Base-by-base conservation (phyloP, 352 stramenopile genomes). In the Pythium grandisporangium region DNA sequence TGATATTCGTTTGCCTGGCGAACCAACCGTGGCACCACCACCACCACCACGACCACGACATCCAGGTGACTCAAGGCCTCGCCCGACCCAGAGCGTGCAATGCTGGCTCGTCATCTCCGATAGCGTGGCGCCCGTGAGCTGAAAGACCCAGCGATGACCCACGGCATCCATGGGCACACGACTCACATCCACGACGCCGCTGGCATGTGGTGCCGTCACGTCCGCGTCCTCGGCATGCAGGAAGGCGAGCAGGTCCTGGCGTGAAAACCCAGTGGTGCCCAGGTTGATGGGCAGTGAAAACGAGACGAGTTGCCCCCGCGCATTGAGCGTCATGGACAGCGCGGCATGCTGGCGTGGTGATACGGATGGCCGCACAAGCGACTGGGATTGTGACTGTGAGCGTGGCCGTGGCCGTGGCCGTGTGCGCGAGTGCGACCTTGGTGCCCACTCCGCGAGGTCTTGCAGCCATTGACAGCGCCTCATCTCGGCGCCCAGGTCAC, bases 261-360 rank as follows among this genome's bases (percentile, higher is more conserved):
- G 46, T 6, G 49, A 70, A 35, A 85, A 83, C 11, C 44, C 46
- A n/a, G 29, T 7, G 0, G 69, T 73, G 2, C 43, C 46, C 1
- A 82, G 24, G 34, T 85, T 85, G 3, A 85, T 16, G 3, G 72
- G 69, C 39, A 81, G 66, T 0, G 69, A 85, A 24, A 81, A 77
- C 1, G 61, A 51, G 3, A 63, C 51, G 21, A 85, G 53, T 11
- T 75, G 63, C 0, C 72, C 72, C 22, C 72, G 53, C 3, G 57
- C 51, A 22, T 59, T 79, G 2, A 85, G 42, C 22, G 69, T 85
- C 22, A 85, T 32, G 7, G 68, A 76, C 19, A 71, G 27, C 5
- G 48, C 53, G 44, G 10, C 8, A 14, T 32, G 27, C 8, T 8
- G 36, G 42, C 33, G 53, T 43, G 0, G 52, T 57, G 6, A 49